These are phyloP conservation scores for Clavispora santaluciae DNA, from an alignment of 805 yeast species.

Conservation along the genomic window DNA sequence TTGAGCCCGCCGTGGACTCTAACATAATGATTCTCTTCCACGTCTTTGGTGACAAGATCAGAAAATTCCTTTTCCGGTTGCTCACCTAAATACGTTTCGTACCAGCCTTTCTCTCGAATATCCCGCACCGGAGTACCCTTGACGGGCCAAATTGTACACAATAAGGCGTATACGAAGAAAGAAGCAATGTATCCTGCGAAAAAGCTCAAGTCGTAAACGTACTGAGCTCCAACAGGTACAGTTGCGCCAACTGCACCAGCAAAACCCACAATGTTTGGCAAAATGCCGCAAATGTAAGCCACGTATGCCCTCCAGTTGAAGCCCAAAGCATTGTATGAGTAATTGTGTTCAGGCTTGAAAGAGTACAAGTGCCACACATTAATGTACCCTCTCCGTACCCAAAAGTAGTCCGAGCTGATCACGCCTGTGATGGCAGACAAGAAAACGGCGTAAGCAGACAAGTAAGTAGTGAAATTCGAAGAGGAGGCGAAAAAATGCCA, in stretches of 20 bases:
- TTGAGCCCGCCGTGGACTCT: conserved; percentile 1
- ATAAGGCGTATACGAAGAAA: conserved; percentile 1
- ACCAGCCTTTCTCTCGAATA: conserved; percentile 1
- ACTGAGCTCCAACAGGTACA: neutral
- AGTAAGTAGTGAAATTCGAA: conserved; percentile 1
- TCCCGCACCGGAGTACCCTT: neutral
- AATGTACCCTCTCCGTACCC: conserved; percentile 33
- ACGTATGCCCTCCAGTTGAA: conserved; percentile 36
- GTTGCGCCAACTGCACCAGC: conserved; percentile 1
- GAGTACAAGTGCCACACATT: conserved; percentile 39
- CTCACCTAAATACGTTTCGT: conserved; percentile 1
- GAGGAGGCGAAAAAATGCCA: conserved; percentile 2
- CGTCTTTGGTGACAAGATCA: neutral
- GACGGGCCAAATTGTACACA: neutral
- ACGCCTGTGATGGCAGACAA: conserved; percentile 1
- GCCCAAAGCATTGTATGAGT: conserved; percentile 38
- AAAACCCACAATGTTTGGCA: conserved; percentile 1
- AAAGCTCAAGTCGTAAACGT: conserved; percentile 2
- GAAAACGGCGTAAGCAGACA: conserved; percentile 2
- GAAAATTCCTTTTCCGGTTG: neutral
- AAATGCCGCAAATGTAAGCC: conserved; percentile 1
- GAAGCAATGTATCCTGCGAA: conserved; percentile 1
- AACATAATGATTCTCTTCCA: neutral
- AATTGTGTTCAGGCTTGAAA: conserved; percentile 26
- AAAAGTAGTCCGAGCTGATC: conserved; percentile 18